These are phyloP conservation scores for Eimeria mitis DNA, from an alignment of 169 alveolate species.

Conservation along the genomic window DNA sequence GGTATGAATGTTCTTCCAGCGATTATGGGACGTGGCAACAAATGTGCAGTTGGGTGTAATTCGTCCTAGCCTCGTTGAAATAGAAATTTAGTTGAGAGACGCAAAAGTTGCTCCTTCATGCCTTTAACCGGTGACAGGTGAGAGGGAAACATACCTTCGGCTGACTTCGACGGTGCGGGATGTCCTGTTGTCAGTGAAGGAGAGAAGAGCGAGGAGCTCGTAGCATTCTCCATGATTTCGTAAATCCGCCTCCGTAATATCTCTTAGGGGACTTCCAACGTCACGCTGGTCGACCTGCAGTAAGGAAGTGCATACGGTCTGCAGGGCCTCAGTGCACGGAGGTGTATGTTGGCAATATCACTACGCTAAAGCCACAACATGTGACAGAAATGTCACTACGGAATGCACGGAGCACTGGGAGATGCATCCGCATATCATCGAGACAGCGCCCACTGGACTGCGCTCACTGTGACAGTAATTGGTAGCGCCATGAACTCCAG, in stretches of 20 bases:
- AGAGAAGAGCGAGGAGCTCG: conserved; percentile 84
- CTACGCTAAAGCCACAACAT: not conserved
- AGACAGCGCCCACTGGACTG: not conserved
- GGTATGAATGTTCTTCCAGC: not conserved
- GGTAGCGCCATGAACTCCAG: conserved; percentile 87
- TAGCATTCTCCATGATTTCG: conserved; percentile 82
- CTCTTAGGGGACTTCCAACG: conserved; percentile 82
- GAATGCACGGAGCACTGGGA: not conserved
- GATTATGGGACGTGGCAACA: not conserved
- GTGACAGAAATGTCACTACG: not conserved
- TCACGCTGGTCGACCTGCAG: conserved; percentile 80
- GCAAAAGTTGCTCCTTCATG: not conserved
- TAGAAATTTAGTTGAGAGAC: not conserved
- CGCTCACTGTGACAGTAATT: conserved; percentile 84
- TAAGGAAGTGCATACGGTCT: not conserved
- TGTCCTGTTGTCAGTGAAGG: conserved; percentile 86
- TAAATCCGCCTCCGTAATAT: conserved; percentile 82
- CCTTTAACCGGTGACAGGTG: not conserved
- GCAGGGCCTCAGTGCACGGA: not conserved
- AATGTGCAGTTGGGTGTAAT: not conserved
- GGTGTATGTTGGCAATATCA: not conserved
- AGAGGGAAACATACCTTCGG: conserved; percentile 71
- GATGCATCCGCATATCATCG: not conserved
- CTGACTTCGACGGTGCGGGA: conserved; percentile 86
- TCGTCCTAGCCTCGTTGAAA: not conserved